Evolutionary conservation across 768 basidiomycete species (phyloP), one percentile per base, ranked within the genome.

Genomic region (Suillus plorans): DNA sequence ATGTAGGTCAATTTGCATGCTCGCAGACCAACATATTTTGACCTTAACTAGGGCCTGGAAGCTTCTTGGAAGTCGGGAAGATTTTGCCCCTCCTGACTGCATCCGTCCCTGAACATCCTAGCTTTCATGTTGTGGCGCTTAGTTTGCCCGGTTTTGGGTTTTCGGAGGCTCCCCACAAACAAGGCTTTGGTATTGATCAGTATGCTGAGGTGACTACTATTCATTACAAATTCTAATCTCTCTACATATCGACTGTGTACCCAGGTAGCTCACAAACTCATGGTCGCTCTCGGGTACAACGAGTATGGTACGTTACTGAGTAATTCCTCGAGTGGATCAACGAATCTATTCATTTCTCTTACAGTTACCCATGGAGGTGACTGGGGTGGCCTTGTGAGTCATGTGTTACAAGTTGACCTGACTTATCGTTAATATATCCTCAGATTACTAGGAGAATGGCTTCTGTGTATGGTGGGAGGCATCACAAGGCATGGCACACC

Each of bases 91-190:
- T 87, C 5, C 73, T 90, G 65, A 77, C 81, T 0, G 72, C 78
- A 28, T 72, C 74, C 0, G 77, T 79, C 1, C 61, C 76, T 3
- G 74, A 78, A 0, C 77, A 83, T 5, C 87, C 87, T 1, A 84
- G 80, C 59, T 89, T 90, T 70, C 86, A 89, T 67, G 85, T 90
- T 28, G 85, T 90, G 0, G 84, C 83, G 0, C 31, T 56, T 22
- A 56, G 55, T n/a, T 37, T 56, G 13, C 55, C 55, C 4, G 55
- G 55, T 7, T 89, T 74, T 72, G 86, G 86, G 0, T 89, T 87
- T 73, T 88, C 88, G 0, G 81, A 86, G 55, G 85, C 81, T 0
- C 84, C 85, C 0, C 83, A 70, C 55, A 83, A 82, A 70, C 79
- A 79, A 64, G 86, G 86, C 0, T 89, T 89, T 64, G 69, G 67